Conservation (phyloP, 768 basidiomycete species). For the Psilocybe cyanescens region DNA sequence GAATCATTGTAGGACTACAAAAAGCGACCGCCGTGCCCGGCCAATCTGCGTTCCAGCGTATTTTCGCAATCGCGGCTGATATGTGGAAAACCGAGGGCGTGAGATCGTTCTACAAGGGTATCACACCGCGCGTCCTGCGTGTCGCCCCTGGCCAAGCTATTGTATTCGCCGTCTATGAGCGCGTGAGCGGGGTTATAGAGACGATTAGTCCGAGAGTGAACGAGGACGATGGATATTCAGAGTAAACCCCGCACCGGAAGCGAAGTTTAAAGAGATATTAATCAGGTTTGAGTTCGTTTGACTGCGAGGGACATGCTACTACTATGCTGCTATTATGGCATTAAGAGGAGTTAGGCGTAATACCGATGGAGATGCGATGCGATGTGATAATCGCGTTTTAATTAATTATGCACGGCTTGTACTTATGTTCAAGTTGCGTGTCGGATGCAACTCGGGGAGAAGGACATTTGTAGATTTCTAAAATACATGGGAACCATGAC, state of each 20-base stretch:
- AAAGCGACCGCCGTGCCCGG: conserved; percentile 78
- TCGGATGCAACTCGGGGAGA: not conserved
- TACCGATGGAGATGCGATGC: not conserved
- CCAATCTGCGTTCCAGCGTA: conserved; percentile 77
- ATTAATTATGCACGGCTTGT: not conserved
- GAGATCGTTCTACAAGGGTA: conserved; percentile 95
- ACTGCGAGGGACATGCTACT: not conserved
- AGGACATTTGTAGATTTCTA: not conserved
- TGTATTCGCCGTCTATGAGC: conserved; percentile 97
- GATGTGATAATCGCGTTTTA: not conserved
- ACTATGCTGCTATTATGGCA: not conserved
- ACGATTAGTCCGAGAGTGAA: conserved; percentile 54
- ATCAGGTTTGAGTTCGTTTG: not conserved
- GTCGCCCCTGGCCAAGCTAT: conserved; percentile 98
- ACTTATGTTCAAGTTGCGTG: not conserved
- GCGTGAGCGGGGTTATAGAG: conserved; percentile 79
- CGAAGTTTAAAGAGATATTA: too few relatives aligned
- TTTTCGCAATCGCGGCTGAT: conserved; percentile 79
- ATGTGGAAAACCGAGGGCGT: conserved; percentile 95
- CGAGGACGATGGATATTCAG: conserved; percentile 70
- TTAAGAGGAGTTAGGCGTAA: not conserved
- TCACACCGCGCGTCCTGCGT: conserved; percentile 93
- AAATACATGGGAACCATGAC: not conserved
- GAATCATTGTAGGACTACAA: conserved; percentile 66
- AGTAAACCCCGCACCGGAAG: conserved; percentile 31